Conservation (phyloP, 139 green algal species). For the Chlamydomonas urium region DNA sequence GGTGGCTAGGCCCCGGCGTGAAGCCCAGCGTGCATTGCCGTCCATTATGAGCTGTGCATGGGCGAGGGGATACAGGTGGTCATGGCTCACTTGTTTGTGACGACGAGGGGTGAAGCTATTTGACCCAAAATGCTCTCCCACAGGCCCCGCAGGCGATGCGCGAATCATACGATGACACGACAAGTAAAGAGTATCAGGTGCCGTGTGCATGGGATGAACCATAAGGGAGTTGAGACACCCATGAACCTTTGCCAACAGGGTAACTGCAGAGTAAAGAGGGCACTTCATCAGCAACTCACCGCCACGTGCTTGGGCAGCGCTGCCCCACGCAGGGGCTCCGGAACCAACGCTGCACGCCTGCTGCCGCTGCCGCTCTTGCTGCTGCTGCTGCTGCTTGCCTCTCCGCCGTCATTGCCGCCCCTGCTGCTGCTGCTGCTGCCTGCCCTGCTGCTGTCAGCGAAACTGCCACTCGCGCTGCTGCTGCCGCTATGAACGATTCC, state of each 20-base stretch:
- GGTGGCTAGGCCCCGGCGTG: conserved; percentile 19
- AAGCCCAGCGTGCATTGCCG: conserved; percentile 68
- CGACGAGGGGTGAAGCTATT: neutral
- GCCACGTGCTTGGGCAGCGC: conserved; percentile 30
- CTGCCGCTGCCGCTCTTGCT: no score
- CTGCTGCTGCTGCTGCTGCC: no score
- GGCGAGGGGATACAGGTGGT: conserved; percentile 49
- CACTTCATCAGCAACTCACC: conserved; percentile 6
- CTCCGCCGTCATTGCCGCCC: no score
- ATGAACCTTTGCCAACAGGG: neutral
- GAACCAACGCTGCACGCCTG: no score
- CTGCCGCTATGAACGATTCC: no score
- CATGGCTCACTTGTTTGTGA: conserved; percentile 10
- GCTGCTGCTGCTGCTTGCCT: no score
- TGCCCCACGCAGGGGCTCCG: neutral
- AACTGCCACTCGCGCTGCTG: no score
- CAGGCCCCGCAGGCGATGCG: neutral
- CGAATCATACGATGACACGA: neutral
- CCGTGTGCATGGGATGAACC: neutral
- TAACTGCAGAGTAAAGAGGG: neutral
- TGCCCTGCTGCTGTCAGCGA: no score
- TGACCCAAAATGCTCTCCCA: neutral
- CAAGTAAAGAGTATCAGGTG: neutral
- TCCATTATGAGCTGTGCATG: conserved; percentile 66
- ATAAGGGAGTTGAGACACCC: neutral